Conservation (phyloP, 2,329 filamentous ascomycete genomes). For the Stromatinia cepivora region DNA sequence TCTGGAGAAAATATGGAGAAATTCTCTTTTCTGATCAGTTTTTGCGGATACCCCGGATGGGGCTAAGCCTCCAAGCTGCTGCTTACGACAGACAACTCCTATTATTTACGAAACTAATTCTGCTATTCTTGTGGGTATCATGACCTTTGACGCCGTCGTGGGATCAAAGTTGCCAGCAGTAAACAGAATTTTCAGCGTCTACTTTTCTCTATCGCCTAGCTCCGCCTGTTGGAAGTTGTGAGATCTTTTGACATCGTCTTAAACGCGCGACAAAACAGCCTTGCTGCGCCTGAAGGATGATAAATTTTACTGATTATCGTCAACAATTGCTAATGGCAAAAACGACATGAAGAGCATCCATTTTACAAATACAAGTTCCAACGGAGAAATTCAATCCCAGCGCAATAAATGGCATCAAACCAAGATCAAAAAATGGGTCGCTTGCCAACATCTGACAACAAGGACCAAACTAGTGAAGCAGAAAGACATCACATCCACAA, state of each 20-base stretch:
- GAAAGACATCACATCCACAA: neutral
- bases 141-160: neutral
- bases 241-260: neutral
- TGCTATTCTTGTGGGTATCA: neutral
- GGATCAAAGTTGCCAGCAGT: neutral
- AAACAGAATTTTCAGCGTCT: neutral
- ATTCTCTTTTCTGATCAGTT: neutral
- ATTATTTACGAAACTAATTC: neutral
- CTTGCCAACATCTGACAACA: neutral
- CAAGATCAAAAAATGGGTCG: neutral
- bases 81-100: neutral
- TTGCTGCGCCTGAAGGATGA: neutral
- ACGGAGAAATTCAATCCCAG: slow-evolving; percentile 1
- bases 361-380: neutral
- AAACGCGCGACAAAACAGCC: neutral
- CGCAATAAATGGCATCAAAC: neutral
- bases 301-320: neutral
- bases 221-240: neutral
- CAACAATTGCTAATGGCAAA: neutral
- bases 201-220: neutral
- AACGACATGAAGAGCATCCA: neutral
- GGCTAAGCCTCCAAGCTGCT: neutral
- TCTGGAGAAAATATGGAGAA: slow-evolving; percentile 13
- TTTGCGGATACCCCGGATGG: neutral
- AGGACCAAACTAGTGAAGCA: slow-evolving; percentile 1